Percentiles rank a stretch among this genome's conserved stretches.
These are phyloP conservation scores for Viola odorata DNA, from an alignment of 345 rosid species.

Conservation along the genomic window DNA sequence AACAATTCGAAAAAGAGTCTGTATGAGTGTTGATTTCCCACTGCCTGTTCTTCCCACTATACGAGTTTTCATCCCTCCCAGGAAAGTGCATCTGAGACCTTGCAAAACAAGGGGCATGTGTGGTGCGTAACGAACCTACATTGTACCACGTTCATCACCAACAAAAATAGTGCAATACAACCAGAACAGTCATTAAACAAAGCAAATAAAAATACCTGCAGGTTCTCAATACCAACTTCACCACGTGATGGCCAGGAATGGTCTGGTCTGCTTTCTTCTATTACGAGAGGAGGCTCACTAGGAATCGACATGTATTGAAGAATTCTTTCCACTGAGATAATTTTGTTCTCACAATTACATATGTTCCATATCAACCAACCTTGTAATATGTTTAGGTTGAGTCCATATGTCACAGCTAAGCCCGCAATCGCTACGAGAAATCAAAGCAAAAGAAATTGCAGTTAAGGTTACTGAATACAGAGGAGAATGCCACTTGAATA, in stretches of 20 bases:
- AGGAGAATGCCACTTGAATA: too few species aligned
- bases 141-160: background rate
- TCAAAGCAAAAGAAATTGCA: constrained; percentile 3
- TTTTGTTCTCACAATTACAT: constrained; percentile 65
- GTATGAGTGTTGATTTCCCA: too few species aligned
- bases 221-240: constrained; percentile 42
- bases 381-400: constrained; percentile 62
- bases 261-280: constrained; percentile 46
- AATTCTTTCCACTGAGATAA: constrained; percentile 84
- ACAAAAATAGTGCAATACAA: constrained; percentile 2
- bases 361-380: constrained; percentile 62
- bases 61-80: too few species aligned
- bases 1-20: too few species aligned
- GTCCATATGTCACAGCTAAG: constrained; percentile 79
- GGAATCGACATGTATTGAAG: constrained; percentile 64
- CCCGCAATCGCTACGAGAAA: constrained; percentile 63
- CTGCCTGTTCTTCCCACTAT: too few species aligned
- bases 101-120: too few species aligned
- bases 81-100: too few species aligned
- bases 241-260: constrained; percentile 66
- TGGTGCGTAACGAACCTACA: too few species aligned
- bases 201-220: constrained; percentile 47
- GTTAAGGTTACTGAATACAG: too few species aligned
- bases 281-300: constrained; percentile 69
- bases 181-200: background rate